Percentiles rank a stretch among this genome's conserved stretches.
phyloP scores from a whole-genome alignment of 306 rosid genomes.

The Purshia tridentata region DNA sequence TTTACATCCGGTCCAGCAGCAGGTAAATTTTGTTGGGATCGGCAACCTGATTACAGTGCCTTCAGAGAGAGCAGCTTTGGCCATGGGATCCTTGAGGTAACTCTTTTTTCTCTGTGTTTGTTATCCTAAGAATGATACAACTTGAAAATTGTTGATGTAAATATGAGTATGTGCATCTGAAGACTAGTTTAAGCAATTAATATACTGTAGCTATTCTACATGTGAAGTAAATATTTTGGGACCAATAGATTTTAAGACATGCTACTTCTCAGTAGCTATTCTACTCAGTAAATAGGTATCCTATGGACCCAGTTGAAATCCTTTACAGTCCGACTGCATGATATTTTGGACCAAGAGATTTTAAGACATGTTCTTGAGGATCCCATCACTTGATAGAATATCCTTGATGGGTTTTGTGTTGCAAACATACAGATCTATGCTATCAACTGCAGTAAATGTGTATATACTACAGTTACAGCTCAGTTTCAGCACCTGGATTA shows the following conservation, averaged over 20 bases:
- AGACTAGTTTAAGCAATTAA: background rate
- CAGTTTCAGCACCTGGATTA: background rate
- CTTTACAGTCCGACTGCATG: background rate
- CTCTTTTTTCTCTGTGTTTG: slow-evolving; percentile 13
- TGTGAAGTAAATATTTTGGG: too few relatives aligned
- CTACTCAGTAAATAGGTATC: background rate
- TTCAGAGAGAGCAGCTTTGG: slow-evolving; percentile 78
- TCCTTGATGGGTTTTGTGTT: background rate
- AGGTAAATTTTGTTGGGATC: slow-evolving; percentile 76
- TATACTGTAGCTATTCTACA: too few relatives aligned
- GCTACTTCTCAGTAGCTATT: too few relatives aligned
- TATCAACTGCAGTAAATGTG: background rate
- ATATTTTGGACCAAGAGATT: background rate
- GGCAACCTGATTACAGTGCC: slow-evolving; percentile 70
- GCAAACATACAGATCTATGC: background rate
- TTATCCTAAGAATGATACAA: background rate
- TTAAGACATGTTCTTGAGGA: background rate
- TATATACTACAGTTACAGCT: background rate
- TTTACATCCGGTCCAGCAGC: slow-evolving; percentile 59
- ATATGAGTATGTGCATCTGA: background rate
- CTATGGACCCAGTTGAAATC: background rate
- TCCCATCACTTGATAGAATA: background rate
- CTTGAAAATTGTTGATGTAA: background rate
- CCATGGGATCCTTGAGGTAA: slow-evolving; percentile 76
- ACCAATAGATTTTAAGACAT: too few relatives aligned